Evolutionary conservation across 2,329 filamentous ascomycete genomes (phyloP).

Genomic region (Anthostomella pinea): DNA sequence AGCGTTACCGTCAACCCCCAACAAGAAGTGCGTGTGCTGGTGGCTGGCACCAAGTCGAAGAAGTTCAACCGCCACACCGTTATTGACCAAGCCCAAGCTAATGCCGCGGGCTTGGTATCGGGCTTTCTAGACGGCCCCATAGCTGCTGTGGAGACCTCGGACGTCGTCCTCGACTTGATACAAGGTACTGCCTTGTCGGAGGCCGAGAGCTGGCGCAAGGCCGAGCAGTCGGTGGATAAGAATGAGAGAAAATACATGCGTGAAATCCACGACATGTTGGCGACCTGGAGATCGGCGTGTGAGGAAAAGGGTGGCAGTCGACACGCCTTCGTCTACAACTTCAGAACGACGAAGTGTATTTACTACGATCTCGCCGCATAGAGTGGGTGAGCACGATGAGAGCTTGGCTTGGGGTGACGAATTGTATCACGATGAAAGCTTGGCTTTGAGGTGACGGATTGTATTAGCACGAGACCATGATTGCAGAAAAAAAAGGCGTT

Average conservation of each 20-base stretch:
- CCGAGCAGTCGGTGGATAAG: constrained; percentile 74
- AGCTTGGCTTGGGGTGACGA: background rate
- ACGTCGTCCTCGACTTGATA: constrained; percentile 76
- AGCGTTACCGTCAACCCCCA: constrained; percentile 41
- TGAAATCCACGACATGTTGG: constrained; percentile 76
- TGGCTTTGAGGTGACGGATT: no score
- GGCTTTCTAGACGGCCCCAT: constrained; percentile 76
- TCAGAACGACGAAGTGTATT: constrained; percentile 76
- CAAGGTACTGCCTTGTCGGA: constrained; percentile 73
- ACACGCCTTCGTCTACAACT: constrained; percentile 90
- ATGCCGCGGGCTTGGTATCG: constrained; percentile 61
- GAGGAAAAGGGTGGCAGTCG: constrained; percentile 52
- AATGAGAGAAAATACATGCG: constrained; percentile 78
- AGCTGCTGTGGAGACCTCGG: constrained; percentile 82
- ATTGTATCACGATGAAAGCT: no score
- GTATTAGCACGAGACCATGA: no score
- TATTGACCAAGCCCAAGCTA: constrained; percentile 70
- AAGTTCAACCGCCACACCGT: constrained; percentile 88
- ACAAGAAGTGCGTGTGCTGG: constrained; percentile 80
- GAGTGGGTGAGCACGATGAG: constrained; percentile 17
- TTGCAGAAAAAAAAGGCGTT: no score
- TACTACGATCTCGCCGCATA: constrained; percentile 71
- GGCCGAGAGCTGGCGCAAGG: constrained; percentile 75
- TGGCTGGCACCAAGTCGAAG: constrained; percentile 79
- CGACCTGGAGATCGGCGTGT: constrained; percentile 58